Conservation (phyloP, 2,329 filamentous ascomycete genomes). For the Fusarium albosuccineum region DNA sequence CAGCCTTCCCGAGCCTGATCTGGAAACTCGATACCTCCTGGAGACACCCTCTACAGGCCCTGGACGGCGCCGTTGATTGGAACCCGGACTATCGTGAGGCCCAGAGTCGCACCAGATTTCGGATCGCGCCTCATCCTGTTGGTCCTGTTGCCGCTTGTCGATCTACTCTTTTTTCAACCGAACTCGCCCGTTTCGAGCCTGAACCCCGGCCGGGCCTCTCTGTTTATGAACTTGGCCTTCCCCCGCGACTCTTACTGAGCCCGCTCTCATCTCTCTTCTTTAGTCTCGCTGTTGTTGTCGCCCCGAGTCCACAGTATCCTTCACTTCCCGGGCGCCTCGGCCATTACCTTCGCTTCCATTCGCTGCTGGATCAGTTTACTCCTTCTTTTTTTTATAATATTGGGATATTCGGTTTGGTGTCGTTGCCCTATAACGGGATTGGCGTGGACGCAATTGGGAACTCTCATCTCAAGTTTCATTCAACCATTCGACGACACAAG, state of each 20-base stretch:
- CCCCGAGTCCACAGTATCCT: conserved; percentile 28
- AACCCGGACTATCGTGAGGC: conserved; percentile 19
- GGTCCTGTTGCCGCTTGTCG: conserved; percentile 5
- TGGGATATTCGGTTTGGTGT: conserved; percentile 23
- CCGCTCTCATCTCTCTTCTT: conserved; percentile 34
- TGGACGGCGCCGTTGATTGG: conserved; percentile 10
- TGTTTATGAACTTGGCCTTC: conserved; percentile 40
- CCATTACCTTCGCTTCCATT: conserved; percentile 44
- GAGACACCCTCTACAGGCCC: conserved; percentile 24
- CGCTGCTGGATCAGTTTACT: conserved; percentile 72
- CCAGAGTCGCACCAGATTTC: conserved; percentile 32
- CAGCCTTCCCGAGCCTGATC: conserved; percentile 31
- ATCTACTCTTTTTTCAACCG: conserved; percentile 14
- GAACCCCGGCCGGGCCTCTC: background rate
- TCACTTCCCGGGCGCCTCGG: conserved; percentile 31
- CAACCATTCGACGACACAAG: conserved; percentile 4
- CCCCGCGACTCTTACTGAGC: conserved; percentile 25
- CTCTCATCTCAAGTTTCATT: background rate
- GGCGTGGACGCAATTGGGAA: conserved; percentile 6
- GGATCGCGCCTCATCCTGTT: conserved; percentile 33
- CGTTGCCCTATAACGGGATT: conserved; percentile 9
- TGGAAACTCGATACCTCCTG: conserved; percentile 30
- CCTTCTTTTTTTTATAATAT: conserved; percentile 50
- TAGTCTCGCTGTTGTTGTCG: conserved; percentile 39
- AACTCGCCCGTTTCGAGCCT: background rate